A percentile compares a stretch with the other conserved stretches of the same genome.
Conservation (phyloP, 129 eudicot species). For the Centrapalus pauciflorus region DNA sequence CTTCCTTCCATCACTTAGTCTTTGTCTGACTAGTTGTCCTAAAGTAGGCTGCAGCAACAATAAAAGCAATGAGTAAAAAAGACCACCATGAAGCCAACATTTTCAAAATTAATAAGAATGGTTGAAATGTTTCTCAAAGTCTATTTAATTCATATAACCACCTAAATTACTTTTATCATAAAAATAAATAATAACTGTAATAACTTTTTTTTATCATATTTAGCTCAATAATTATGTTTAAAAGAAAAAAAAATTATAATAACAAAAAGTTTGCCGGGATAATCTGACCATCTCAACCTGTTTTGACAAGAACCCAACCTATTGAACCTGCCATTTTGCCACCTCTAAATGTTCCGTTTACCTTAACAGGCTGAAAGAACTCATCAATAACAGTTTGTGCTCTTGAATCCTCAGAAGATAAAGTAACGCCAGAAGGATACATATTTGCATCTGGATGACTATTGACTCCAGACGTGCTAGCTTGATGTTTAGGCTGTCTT, state of each 20-base stretch:
- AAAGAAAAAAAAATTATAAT: too few species aligned
- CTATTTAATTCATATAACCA: too few species aligned
- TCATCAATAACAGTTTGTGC: slow-evolving; percentile 78
- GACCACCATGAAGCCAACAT: neutral
- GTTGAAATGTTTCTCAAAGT: too few species aligned
- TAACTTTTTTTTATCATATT: too few species aligned
- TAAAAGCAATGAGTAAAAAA: neutral
- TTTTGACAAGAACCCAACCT: too few species aligned
- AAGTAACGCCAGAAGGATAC: slow-evolving; percentile 31
- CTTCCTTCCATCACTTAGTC: slow-evolving; percentile 94
- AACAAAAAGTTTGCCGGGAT: too few species aligned
- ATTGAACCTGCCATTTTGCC: too few species aligned
- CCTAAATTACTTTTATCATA: too few species aligned
- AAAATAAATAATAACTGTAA: too few species aligned
- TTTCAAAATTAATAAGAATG: neutral
- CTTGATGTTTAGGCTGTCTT: slow-evolving; percentile 70
- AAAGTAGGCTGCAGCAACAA: slow-evolving; percentile 70
- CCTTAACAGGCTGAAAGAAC: slow-evolving; percentile 82
- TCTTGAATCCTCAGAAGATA: slow-evolving; percentile 56
- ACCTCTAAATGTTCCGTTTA: slow-evolving; percentile 14
- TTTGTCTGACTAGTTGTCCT: slow-evolving; percentile 86
- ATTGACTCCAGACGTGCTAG: slow-evolving; percentile 56
- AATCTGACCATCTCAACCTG: too few species aligned
- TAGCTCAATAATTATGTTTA: too few species aligned
- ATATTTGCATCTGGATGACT: slow-evolving; percentile 36